These are phyloP conservation scores for Secale cereale DNA, from an alignment of 176 grass and related monocot species.

Conservation along the genomic window DNA sequence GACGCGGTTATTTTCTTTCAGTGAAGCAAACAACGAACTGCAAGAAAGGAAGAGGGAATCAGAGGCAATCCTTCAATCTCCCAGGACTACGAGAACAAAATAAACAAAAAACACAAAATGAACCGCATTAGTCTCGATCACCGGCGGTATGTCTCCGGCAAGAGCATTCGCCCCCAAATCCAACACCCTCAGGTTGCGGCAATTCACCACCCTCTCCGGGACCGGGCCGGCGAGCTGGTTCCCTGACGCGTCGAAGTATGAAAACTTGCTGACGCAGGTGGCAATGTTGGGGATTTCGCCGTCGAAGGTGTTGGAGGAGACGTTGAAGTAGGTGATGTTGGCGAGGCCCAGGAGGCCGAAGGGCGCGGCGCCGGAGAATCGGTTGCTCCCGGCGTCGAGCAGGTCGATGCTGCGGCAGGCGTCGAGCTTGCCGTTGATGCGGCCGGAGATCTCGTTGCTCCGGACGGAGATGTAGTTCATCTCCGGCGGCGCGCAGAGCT, in stretches of 20 bases:
- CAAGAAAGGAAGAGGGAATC: too few species aligned
- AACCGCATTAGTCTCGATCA: too few species aligned
- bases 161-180: too few species aligned
- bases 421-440: constrained; percentile 34
- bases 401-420: constrained; percentile 65
- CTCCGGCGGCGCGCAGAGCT: constrained; percentile 60
- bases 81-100: too few species aligned
- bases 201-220: too few species aligned
- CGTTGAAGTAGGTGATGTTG: too few species aligned
- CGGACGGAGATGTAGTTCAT: constrained; percentile 85
- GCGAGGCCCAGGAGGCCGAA: constrained; percentile 45
- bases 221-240: constrained; percentile 63
- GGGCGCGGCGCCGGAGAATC: constrained; percentile 65
- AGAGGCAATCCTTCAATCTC: too few species aligned
- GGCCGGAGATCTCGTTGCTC: constrained; percentile 59
- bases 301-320: constrained; percentile 75
- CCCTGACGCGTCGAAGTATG: constrained; percentile 58
- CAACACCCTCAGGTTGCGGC: too few species aligned
- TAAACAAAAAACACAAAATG: too few species aligned
- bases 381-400: constrained; percentile 77
- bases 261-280: constrained; percentile 49
- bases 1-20: too few species aligned
- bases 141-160: too few species aligned
- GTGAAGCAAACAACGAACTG: too few species aligned
- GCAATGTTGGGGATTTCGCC: constrained; percentile 63